Evolutionary conservation across 2,329 filamentous ascomycete species (phyloP), one percentile per base, ranked within the genome.

Genomic region (Coniochaeta ligniaria): DNA sequence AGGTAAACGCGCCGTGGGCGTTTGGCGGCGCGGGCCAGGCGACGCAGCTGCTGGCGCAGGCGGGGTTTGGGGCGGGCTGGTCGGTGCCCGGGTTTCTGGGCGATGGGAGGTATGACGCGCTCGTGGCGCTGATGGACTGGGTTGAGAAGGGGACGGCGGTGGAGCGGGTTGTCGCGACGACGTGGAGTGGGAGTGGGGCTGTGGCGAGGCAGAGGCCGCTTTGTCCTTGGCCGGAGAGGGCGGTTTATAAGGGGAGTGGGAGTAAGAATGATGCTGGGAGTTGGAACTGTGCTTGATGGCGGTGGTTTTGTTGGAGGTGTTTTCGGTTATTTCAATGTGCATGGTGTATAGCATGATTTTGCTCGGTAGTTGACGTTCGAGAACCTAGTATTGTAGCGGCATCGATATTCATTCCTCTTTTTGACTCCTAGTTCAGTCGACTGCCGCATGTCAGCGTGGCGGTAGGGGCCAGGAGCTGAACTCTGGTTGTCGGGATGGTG

Each of bases 1-100:
- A 60, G 20, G 62, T 63, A 7, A 64, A 67, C 20, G 72, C 72
- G 1, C 73, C 73, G 2, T 75, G 69, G 70, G 71, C 72, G 61
- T 67, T 73, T 59, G 70, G 64, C 24, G 69, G 61, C 2, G 67
- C 68, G 4, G 69, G 66, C 31, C 72, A 74, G 63, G 55, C 66
- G 6, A 60, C 60, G 31, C 59, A 60, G 28, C 7, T 64, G 26
- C 47, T 64, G 16, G 41, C 54, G 2, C 33, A 61, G 36, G 60
- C 62, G 22, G 63, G 62, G 5, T 60, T 64, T 6, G 65, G 64
- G 5, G 57, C 63, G 3, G 63, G 66, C 2, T 68, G 66, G 65
- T 65, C 62, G 14, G 64, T 66, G 0, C 65, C 66, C 8, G 63
- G 62, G 1, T 63, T 63, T 45, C 60, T 66, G 57, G 62, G 61